These are phyloP conservation scores for Soucietia sequanensis DNA, from an alignment of 805 yeast genomes.

Conservation along the genomic window DNA sequence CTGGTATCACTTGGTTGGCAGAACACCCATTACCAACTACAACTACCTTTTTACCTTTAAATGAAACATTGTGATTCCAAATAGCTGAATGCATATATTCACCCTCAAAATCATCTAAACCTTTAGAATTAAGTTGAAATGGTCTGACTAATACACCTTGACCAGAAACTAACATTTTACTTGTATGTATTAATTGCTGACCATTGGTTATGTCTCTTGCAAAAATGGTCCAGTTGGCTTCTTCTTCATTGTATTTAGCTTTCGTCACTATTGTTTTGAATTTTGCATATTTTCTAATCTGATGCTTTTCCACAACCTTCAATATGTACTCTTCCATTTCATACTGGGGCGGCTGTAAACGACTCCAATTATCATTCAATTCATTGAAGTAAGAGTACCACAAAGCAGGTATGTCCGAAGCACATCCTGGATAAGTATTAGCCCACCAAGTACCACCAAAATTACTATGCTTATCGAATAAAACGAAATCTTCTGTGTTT, in stretches of 20 bases:
- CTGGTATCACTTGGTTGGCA: constrained; percentile 41
- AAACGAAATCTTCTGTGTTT: constrained; percentile 27
- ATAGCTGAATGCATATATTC: constrained; percentile 41
- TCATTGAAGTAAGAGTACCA: constrained; percentile 38
- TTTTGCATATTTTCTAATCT: constrained; percentile 18
- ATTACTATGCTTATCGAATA: constrained; percentile 38
- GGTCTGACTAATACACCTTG: constrained; percentile 41
- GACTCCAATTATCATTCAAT: constrained; percentile 36
- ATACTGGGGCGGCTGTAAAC: constrained; percentile 39
- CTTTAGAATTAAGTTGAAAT: constrained; percentile 24
- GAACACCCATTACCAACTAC: constrained; percentile 45
- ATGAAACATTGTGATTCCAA: constrained; percentile 32
- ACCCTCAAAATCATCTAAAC: constrained; percentile 36
- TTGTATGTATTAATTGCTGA: constrained; percentile 27
- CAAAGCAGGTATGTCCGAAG: constrained; percentile 43
- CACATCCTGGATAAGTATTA: constrained; percentile 45
- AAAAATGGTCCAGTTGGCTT: constrained; percentile 26
- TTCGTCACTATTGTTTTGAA: constrained; percentile 20
- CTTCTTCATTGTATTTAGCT: constrained; percentile 20
- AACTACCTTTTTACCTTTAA: constrained; percentile 34
- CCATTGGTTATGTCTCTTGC: constrained; percentile 29
- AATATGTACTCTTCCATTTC: constrained; percentile 42
- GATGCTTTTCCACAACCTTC: constrained; percentile 27
- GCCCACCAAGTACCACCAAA: constrained; percentile 48
- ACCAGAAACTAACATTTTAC: constrained; percentile 24